A percentile compares a stretch with the other conserved stretches of the same genome.
These are phyloP conservation scores for Aspergillus tamarii DNA, from an alignment of 2,329 filamentous ascomycete species.

Conservation along the genomic window DNA sequence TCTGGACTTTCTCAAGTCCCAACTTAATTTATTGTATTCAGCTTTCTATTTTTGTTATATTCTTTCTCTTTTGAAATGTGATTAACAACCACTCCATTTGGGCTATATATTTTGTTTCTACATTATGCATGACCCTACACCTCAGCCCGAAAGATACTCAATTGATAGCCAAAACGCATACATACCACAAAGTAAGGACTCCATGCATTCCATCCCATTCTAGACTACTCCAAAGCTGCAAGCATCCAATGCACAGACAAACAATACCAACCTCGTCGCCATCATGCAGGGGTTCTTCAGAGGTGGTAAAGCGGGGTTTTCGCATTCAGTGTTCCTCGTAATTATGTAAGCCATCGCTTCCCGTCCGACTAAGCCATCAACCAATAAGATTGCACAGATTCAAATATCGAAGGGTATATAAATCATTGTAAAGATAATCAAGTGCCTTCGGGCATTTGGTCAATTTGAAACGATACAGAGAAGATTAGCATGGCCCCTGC, in stretches of 20 bases:
- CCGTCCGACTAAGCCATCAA: constrained; percentile 14
- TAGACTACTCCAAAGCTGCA: not conserved
- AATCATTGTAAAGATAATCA: constrained; percentile 13
- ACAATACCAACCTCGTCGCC: not conserved
- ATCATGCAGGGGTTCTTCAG: not conserved
- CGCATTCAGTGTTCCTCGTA: not conserved
- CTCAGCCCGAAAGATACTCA: not conserved
- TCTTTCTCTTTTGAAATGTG: not conserved
- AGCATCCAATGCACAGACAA: not conserved
- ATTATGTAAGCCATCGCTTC: not conserved
- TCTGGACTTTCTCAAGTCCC: not conserved
- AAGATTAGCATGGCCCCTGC: constrained; percentile 82
- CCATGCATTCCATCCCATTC: not conserved
- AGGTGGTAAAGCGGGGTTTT: not conserved
- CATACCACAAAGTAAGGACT: not conserved
- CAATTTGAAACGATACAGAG: constrained; percentile 72
- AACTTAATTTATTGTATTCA: not conserved
- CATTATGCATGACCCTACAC: not conserved
- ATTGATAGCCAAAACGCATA: not conserved
- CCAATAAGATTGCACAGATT: not conserved
- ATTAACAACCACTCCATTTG: not conserved
- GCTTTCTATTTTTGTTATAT: not conserved
- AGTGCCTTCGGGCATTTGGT: constrained; percentile 59
- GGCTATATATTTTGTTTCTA: not conserved
- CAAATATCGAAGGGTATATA: constrained; percentile 25